phyloP scores from a whole-genome alignment of 352 stramenopile species.

The Paralagenidium karlingii region DNA sequence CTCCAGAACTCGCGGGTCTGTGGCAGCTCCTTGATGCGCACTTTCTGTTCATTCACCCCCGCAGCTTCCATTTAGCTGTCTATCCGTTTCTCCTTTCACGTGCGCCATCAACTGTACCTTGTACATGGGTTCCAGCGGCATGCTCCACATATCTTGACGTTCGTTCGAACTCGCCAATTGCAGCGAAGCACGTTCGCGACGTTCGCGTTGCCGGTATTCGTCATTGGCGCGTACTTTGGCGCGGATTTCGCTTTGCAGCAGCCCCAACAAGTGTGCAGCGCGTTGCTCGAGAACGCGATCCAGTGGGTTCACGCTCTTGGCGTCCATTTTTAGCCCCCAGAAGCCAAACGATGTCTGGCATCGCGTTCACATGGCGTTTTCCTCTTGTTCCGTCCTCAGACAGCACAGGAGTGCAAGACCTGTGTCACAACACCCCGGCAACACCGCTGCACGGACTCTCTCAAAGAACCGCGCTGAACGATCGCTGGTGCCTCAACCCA shows the following conservation, averaged over 20 bases:
- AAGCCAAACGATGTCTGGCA: no score
- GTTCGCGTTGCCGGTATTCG: slow-evolving; percentile 14
- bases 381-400: slow-evolving; percentile 1
- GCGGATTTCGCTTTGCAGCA: slow-evolving; percentile 42
- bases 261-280: slow-evolving; percentile 35
- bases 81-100: slow-evolving; percentile 4
- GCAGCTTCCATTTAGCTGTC: neutral
- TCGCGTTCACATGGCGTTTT: slow-evolving; percentile 4
- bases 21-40: slow-evolving; percentile 31
- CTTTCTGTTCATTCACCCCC: slow-evolving; percentile 10
- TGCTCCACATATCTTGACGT: slow-evolving; percentile 39
- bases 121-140: slow-evolving; percentile 18
- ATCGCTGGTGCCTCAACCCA: neutral
- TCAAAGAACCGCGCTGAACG: neutral
- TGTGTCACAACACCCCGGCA: slow-evolving; percentile 1
- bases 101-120: slow-evolving; percentile 17
- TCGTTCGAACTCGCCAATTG: slow-evolving; percentile 26
- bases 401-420: slow-evolving; percentile 2
- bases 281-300: slow-evolving; percentile 52
- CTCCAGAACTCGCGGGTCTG: slow-evolving; percentile 53
- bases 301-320: slow-evolving; percentile 18
- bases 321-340: slow-evolving; percentile 10
- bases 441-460: neutral
- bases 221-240: slow-evolving; percentile 43
- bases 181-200: slow-evolving; percentile 9